A percentile compares a stretch with the other conserved stretches of the same genome.
Evolutionary conservation across 345 rosid genomes (phyloP).

Genomic region (Salix caprea): DNA sequence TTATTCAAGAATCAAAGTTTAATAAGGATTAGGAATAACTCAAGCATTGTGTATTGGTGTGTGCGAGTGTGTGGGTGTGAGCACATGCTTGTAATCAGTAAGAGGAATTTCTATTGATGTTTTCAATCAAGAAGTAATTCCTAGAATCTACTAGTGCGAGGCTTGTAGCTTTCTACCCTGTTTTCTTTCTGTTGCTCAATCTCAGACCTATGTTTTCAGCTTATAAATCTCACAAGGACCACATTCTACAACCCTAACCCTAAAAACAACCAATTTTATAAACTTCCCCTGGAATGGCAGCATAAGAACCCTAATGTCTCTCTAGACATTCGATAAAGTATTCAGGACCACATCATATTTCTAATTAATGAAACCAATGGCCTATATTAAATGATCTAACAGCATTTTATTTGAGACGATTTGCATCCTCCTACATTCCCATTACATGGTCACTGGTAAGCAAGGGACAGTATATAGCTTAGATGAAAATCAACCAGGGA

Average conservation of each 20-base stretch:
- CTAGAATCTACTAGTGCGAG: conserved; percentile 2
- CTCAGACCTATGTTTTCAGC: background rate
- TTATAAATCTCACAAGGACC: background rate
- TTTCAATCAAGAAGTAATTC: background rate
- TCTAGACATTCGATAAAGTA: conserved; percentile 26
- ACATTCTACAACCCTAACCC: background rate
- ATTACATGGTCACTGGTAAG: conserved; percentile 25
- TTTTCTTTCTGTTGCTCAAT: background rate
- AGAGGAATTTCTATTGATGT: background rate
- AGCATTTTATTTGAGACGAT: conserved; percentile 27
- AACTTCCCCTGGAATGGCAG: background rate
- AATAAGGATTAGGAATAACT: background rate
- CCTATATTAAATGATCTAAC: conserved; percentile 35
- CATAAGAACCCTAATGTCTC: conserved; percentile 28
- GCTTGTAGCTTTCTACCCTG: background rate
- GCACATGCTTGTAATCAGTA: background rate
- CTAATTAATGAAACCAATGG: conserved; percentile 43
- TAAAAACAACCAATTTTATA: background rate
- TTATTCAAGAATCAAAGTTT: background rate
- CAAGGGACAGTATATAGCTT: conserved; percentile 22
- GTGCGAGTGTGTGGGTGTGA: background rate
- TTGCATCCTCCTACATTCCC: conserved; percentile 30
- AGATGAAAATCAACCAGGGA: conserved; percentile 17
- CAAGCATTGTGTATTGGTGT: background rate
- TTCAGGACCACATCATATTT: conserved; percentile 29